phyloP scores from a whole-genome alignment of 352 stramenopile genomes.

The Globisporangium polare region DNA sequence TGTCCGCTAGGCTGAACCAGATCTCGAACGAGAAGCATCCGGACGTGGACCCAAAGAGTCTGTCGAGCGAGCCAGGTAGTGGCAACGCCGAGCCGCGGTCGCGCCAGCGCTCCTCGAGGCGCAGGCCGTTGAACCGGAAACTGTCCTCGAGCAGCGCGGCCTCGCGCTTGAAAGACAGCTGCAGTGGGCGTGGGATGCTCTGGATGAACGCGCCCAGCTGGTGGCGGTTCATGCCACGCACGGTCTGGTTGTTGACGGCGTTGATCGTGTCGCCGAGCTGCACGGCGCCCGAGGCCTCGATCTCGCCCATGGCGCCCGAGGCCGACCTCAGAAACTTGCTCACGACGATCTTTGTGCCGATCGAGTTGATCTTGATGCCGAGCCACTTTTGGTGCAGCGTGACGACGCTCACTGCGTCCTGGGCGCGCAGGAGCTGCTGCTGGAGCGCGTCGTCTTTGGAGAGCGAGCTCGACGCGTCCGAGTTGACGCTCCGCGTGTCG shows the following conservation, averaged over 20 bases:
- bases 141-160: slow-evolving; percentile 39
- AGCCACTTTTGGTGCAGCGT: slow-evolving; percentile 69
- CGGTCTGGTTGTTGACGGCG: slow-evolving; percentile 56
- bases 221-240: slow-evolving; percentile 55
- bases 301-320: slow-evolving; percentile 55
- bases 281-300: slow-evolving; percentile 60
- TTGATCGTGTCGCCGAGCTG: slow-evolving; percentile 58
- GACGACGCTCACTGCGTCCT: slow-evolving; percentile 26
- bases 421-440: slow-evolving; percentile 5
- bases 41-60: slow-evolving; percentile 26
- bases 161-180: slow-evolving; percentile 58
- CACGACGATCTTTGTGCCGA: slow-evolving; percentile 63
- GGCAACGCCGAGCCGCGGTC: slow-evolving; percentile 46
- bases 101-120: slow-evolving; percentile 49
- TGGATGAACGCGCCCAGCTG: slow-evolving; percentile 61
- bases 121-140: slow-evolving; percentile 56
- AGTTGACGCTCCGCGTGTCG: slow-evolving; percentile 10
- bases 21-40: slow-evolving; percentile 52
- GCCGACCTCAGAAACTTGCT: slow-evolving; percentile 68
- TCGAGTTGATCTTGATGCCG: slow-evolving; percentile 74
- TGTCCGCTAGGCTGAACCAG: slow-evolving; percentile 65
- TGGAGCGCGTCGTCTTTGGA: slow-evolving; percentile 9
- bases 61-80: slow-evolving; percentile 38
- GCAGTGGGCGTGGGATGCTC: slow-evolving; percentile 44
- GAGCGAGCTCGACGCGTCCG: neutral